These are phyloP conservation scores for Mycena vulgaris DNA, from an alignment of 768 basidiomycete genomes.

Conservation along the genomic window DNA sequence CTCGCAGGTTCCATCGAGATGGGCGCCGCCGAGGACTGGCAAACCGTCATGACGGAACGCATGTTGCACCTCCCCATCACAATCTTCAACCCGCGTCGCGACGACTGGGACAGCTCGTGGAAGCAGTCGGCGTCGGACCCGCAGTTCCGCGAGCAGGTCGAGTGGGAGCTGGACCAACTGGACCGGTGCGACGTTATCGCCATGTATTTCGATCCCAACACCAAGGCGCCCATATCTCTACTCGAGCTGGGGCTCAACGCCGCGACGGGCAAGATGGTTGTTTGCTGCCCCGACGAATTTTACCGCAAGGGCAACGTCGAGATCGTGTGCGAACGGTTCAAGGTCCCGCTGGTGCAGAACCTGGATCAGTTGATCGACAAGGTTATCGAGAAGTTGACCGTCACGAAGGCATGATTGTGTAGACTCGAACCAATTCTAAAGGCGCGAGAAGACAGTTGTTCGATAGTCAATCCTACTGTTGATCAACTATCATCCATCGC, in stretches of 20 bases:
- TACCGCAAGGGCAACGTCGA: constrained; percentile 26
- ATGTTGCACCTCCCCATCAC: constrained; percentile 18
- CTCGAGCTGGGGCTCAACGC: constrained; percentile 24
- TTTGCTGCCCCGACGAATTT: constrained; percentile 23
- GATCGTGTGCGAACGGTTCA: constrained; percentile 15
- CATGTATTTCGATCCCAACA: constrained; percentile 21
- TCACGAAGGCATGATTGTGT: not conserved
- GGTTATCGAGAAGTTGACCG: not conserved
- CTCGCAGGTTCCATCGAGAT: constrained; percentile 18
- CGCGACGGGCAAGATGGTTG: constrained; percentile 14
- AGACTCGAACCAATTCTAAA: too few relatives aligned
- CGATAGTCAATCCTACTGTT: too few relatives aligned
- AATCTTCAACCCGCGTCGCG: constrained; percentile 19
- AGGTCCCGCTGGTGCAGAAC: not conserved
- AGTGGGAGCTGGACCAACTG: constrained; percentile 22
- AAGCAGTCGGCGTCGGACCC: constrained; percentile 5
- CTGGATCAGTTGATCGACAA: not conserved
- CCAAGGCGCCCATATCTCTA: constrained; percentile 22
- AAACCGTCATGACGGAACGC: constrained; percentile 1
- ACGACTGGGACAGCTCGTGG: constrained; percentile 22
- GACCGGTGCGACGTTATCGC: constrained; percentile 18
- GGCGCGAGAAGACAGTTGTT: too few relatives aligned
- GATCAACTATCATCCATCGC: too few relatives aligned
- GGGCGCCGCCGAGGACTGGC: constrained; percentile 18
- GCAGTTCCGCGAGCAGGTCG: constrained; percentile 18